phyloP scores from a whole-genome alignment of 2,329 filamentous ascomycete species.

The Pseudogymnoascus verrucosus region DNA sequence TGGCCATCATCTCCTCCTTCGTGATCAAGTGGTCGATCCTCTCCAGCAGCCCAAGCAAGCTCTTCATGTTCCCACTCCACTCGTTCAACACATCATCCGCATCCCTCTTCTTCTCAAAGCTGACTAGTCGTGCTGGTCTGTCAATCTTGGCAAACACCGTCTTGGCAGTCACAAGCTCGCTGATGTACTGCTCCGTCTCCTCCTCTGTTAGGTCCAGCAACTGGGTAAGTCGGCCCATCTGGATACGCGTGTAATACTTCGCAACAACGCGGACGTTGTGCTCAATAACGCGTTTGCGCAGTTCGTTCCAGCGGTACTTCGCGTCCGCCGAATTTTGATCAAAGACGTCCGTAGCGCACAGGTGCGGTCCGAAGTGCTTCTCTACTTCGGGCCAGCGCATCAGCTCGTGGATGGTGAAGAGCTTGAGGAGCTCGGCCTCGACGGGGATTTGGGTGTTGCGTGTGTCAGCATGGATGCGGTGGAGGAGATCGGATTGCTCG shows the following conservation, averaged over 20 bases:
- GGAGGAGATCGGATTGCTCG: conserved; percentile 93
- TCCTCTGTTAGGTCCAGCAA: conserved; percentile 88
- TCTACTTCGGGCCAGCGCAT: conserved; percentile 98
- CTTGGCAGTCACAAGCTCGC: conserved; percentile 92
- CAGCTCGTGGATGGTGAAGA: conserved; percentile 90
- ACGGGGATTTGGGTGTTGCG: conserved; percentile 70
- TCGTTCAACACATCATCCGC: conserved; percentile 96
- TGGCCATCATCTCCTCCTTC: conserved; percentile 99
- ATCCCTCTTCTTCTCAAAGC: conserved; percentile 88
- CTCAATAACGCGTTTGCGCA: conserved; percentile 97
- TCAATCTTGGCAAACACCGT: conserved; percentile 98
- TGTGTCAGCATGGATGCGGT: conserved; percentile 80
- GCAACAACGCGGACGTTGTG: conserved; percentile 97
- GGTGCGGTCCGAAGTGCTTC: conserved; percentile 78
- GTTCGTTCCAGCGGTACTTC: conserved; percentile 79
- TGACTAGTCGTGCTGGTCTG: conserved; percentile 83
- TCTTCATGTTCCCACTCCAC: conserved; percentile 98
- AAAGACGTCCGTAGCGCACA: conserved; percentile 87
- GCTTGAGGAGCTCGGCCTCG: conserved; percentile 80
- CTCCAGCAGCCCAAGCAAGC: conserved; percentile 73
- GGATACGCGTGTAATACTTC: conserved; percentile 97
- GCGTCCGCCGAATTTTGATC: conserved; percentile 68
- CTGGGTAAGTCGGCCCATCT: conserved; percentile 81
- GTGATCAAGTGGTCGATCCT: conserved; percentile 96
- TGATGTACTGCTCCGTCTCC: conserved; percentile 98